A percentile compares a stretch with the other conserved stretches of the same genome.
These are phyloP conservation scores for Ampelomyces quisqualis DNA, from an alignment of 2,329 filamentous ascomycete genomes.

Conservation along the genomic window DNA sequence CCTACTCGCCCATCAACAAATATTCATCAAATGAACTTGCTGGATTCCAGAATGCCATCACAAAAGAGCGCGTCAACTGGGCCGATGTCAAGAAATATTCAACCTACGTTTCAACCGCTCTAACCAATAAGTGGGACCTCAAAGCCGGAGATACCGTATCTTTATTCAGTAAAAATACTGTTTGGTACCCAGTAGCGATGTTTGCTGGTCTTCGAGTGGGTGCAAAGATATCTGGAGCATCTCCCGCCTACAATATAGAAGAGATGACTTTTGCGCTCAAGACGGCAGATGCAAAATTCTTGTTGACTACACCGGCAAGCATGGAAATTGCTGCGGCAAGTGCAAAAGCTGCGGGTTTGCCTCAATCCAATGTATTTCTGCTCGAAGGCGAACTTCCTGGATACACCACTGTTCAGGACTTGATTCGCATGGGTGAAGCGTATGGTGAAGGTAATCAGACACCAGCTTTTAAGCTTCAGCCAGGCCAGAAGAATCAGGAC, in stretches of 20 bases:
- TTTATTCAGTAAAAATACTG: conserved; percentile 64
- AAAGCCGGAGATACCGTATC: conserved; percentile 58
- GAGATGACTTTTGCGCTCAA: conserved; percentile 67
- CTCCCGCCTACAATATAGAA: conserved; percentile 65
- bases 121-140: conserved; percentile 58
- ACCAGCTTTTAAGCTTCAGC: conserved; percentile 52
- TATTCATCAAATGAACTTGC: conserved; percentile 46
- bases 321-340: conserved; percentile 58
- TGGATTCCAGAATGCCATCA: conserved; percentile 60
- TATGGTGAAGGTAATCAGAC: conserved; percentile 49
- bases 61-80: conserved; percentile 60
- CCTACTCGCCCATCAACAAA: conserved; percentile 52
- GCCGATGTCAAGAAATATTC: conserved; percentile 59
- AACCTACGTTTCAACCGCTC: conserved; percentile 61
- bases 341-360: conserved; percentile 57
- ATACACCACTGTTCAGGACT: conserved; percentile 51
- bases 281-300: conserved; percentile 57
- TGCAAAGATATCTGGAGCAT: conserved; percentile 62
- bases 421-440: conserved; percentile 48
- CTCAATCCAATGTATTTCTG: conserved; percentile 56
- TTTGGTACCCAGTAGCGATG: conserved; percentile 68
- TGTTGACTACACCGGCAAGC: conserved; percentile 58
- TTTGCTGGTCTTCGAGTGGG: conserved; percentile 56
- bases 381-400: conserved; percentile 56
- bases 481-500: conserved; percentile 58